phyloP scores from a whole-genome alignment of 2,329 filamentous ascomycete genomes.

The Aureobasidium namibiae region DNA sequence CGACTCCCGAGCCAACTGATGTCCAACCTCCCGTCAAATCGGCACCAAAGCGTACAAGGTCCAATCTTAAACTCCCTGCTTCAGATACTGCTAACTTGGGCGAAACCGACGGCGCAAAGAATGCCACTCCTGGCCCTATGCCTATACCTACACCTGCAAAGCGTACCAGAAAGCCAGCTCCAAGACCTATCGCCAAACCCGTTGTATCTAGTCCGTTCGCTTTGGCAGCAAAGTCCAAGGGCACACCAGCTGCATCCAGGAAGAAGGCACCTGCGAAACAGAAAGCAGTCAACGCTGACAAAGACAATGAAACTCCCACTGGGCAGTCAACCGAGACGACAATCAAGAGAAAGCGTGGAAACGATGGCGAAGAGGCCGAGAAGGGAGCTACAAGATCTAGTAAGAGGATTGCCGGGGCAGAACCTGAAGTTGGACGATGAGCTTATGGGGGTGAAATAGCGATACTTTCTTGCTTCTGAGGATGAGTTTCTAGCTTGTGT shows the following conservation, averaged over 20 bases:
- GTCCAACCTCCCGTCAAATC: background rate
- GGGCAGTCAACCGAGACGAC: background rate
- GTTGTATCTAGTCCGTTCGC: background rate
- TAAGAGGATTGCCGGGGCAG: background rate
- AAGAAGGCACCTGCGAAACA: background rate
- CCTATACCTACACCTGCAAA: background rate
- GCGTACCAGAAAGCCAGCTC: background rate
- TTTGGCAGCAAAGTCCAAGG: background rate
- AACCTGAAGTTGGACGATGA: background rate
- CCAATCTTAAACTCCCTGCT: background rate
- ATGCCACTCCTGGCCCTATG: background rate
- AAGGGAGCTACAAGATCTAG: background rate
- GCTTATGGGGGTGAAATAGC: fast-evolving
- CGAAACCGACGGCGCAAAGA: too few relatives aligned
- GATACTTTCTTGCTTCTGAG: background rate
- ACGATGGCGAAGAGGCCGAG: background rate
- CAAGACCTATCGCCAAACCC: background rate
- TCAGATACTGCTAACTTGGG: background rate
- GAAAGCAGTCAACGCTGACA: background rate
- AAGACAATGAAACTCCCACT: background rate
- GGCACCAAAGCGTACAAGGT: background rate
- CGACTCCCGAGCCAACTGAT: background rate
- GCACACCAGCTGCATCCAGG: background rate
- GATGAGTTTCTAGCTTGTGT: too few relatives aligned
- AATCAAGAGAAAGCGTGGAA: background rate